Evolutionary conservation across 768 basidiomycete genomes (phyloP), one percentile per base, ranked within the genome.

Genomic region (Dacryopinax primogenitus): DNA sequence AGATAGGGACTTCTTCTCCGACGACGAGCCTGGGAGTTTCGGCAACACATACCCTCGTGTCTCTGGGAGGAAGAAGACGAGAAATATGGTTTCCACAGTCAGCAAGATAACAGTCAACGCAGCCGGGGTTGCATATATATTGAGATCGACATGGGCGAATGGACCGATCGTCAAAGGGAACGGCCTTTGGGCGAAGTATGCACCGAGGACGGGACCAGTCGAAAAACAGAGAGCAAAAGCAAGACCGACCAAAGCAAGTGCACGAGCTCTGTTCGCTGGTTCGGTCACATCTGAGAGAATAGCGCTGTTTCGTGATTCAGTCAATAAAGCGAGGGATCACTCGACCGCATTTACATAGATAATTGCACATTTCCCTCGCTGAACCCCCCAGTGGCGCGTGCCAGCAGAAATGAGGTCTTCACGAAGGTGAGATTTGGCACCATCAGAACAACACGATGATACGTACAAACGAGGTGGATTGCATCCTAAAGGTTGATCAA

Each of bases 351-450:
- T 69, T 72, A 92, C 92, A 93, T 93, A 51, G 90, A 88, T 47
- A 99, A 79, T 73, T 99, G 95, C 12, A 98, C 95, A 72, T 99
- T 99, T 47, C 95, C 95, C 78, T 99, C 95, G 71, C 90, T 92
- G 9, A 97, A 78, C 2, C 95, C 95, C 11, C 94, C 94, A 35
- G 98, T 85, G 3, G 97, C 79, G 15, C 95, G 84, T 9, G 93
- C 92, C 28, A 94, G 82, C 79, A 92, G 80, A 73, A 91, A 97
- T 0, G 89, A 86, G 0, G 87, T 58, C 51, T 58, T 28, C 4
- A 7, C 15, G 15, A 44, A 3, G 4, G 26, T 58, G 3, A 58
- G 51, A 15, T 44, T 30, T 6, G 12, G 51, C 26, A 4, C 26
- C 3, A 9, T 32, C 13, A 4, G 4, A 26, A 9, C 62, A 70